Evolutionary conservation across 345 rosid genomes (phyloP).

Genomic region (Corchorus capsularis): DNA sequence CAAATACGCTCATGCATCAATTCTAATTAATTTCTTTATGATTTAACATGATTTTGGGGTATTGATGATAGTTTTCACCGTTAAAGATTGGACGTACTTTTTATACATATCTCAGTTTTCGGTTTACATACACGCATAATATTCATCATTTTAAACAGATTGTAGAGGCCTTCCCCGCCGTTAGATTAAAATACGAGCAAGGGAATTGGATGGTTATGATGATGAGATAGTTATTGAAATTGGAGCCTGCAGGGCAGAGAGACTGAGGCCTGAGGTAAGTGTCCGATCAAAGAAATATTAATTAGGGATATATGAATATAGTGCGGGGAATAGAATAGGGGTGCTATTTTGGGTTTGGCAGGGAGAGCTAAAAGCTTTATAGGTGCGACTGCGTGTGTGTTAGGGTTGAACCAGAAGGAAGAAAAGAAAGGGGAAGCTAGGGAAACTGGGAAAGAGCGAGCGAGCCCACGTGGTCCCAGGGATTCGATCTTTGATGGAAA

Average conservation of each 20-base stretch:
- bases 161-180: neutral
- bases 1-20: too few species aligned
- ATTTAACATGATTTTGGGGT: too few species aligned
- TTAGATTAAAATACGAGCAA: neutral
- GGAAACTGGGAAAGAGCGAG: too few species aligned
- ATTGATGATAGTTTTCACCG: too few species aligned
- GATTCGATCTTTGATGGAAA: neutral
- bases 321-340: neutral
- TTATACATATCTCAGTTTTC: neutral
- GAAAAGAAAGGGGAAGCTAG: neutral
- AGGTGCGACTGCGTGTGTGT: neutral
- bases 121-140: neutral
- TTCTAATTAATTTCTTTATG: too few species aligned
- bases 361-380: neutral
- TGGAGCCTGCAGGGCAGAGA: neutral
- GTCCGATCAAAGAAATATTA: constrained; percentile 32
- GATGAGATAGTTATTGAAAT: neutral
- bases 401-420: too few species aligned
- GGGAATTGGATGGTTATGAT: constrained; percentile 21
- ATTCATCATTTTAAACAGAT: neutral
- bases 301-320: neutral
- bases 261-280: neutral
- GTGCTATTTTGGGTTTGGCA: constrained; percentile 14
- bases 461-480: constrained; percentile 6
- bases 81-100: too few species aligned